A percentile compares a stretch with the other conserved stretches of the same genome.
Conservation (phyloP, 768 basidiomycete species). For the Zangia roseola region DNA sequence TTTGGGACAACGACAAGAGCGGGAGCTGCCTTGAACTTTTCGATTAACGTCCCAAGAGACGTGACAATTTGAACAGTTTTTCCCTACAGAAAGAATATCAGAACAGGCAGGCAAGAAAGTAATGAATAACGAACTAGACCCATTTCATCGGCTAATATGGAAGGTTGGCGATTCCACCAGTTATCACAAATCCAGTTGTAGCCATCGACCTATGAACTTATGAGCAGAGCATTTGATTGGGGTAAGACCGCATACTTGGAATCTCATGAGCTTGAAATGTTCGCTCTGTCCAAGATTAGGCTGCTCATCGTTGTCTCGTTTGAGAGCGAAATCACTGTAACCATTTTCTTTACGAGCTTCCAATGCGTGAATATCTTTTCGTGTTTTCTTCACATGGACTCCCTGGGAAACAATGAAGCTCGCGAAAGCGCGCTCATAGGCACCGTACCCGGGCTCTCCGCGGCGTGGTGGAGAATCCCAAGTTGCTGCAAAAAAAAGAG, state of each 20-base stretch:
- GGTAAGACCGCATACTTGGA: constrained; percentile 57
- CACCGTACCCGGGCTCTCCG: constrained; percentile 54
- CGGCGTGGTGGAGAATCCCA: constrained; percentile 86
- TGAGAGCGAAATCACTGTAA: constrained; percentile 48
- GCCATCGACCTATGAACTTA: constrained; percentile 57
- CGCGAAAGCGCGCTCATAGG: constrained; percentile 66
- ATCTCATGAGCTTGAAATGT: constrained; percentile 75
- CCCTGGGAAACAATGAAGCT: constrained; percentile 61
- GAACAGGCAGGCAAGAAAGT: background rate
- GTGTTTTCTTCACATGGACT: constrained; percentile 54
- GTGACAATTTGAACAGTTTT: constrained; percentile 92
- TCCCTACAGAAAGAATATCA: constrained; percentile 48
- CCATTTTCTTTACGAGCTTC: constrained; percentile 56
- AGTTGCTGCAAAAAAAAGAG: constrained; percentile 63
- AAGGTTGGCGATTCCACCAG: constrained; percentile 84
- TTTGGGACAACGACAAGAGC: constrained; percentile 93
- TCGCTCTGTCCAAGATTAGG: constrained; percentile 66
- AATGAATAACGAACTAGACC: constrained; percentile 58
- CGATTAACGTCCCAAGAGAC: constrained; percentile 68
- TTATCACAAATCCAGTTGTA: constrained; percentile 85
- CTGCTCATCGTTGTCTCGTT: constrained; percentile 44
- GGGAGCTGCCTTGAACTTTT: constrained; percentile 63
- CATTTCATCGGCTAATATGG: constrained; percentile 98
- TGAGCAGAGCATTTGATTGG: constrained; percentile 4
- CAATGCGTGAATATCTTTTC: constrained; percentile 41